Evolutionary conservation across 257 asterid species (phyloP), one percentile per base, ranked within the genome.

Genomic region (Nicotiana noctiflora): DNA sequence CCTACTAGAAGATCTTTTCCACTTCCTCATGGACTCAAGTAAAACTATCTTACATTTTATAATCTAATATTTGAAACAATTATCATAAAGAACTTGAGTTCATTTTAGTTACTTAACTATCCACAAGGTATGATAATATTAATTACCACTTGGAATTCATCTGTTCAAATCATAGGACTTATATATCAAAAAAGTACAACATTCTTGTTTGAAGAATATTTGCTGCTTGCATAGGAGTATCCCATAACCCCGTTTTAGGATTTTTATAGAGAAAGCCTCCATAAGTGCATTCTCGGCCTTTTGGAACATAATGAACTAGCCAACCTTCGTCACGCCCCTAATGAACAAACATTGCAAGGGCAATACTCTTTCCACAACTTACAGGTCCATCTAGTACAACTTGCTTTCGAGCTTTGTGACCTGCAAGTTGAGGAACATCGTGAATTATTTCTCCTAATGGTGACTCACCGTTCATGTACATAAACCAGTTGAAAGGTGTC

Each of bases 311-410:
- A 46, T 94, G 82, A 86, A 96, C 99, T 83, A 96, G 88, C 99
- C 99, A 96, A 40, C 98, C 99, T 90, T 96, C 98, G 83, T 78
- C 84, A 60, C 99, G 98, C n/a, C 98, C 99, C 98, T 98, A 96
- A 75, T 89, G 83, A 83, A 96, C 98, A 80, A 96, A 97, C 98
- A 96, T 93, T 75, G 98, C 97, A 61, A 96, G 94, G 72, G 94
- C 89, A 80, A 93, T 91, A 83, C 98, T 94, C 91, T 96, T 96
- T 67, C 99, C 99, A 75, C 93, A 90, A 83, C 98, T 91, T 62
- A 88, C 88, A 79, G 86, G 97, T 66, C 98, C 98, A 86, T 94
- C 99, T 82, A 96, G 85, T 27, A 93, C 90, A 76, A 91, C 79
- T 87, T 93, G 97, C 86, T 86, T 93, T 82, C 83, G 90, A 80